Percentiles rank a stretch among this genome's conserved stretches.
phyloP scores from a whole-genome alignment of 441 rosid genomes.

The Pelargonium cotyledonis region DNA sequence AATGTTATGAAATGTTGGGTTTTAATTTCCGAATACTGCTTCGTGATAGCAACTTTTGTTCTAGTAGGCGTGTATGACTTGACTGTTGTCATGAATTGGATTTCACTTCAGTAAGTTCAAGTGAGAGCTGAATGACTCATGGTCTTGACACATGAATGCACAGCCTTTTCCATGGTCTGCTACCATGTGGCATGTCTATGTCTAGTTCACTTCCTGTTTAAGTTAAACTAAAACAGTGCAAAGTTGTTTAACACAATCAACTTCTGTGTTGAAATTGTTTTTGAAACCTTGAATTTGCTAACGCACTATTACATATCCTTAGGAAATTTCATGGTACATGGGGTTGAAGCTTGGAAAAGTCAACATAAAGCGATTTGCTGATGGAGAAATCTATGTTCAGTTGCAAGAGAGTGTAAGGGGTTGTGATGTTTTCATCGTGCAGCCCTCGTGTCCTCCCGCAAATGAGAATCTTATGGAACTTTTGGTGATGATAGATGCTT shows the following conservation, averaged over 20 bases:
- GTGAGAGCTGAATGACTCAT: not conserved
- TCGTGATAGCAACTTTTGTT: not conserved
- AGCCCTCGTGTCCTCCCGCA: constrained; percentile 68
- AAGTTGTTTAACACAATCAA: not conserved
- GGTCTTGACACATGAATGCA: not conserved
- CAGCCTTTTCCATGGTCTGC: not conserved
- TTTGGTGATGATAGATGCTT: constrained; percentile 66
- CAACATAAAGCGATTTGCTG: constrained; percentile 64
- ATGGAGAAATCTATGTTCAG: constrained; percentile 67
- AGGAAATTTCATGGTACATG: constrained; percentile 79
- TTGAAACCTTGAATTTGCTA: constrained; percentile 6
- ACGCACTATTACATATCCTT: constrained; percentile 2
- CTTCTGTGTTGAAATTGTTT: not conserved
- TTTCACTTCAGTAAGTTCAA: not conserved
- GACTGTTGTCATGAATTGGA: not conserved
- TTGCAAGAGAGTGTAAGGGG: constrained; percentile 73
- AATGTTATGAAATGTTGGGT: not conserved
- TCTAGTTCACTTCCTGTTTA: not conserved
- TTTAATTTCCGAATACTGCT: not conserved
- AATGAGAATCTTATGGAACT: constrained; percentile 78
- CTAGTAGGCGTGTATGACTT: not conserved
- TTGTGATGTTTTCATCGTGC: constrained; percentile 60
- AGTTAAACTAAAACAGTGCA: not conserved
- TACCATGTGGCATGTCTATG: not conserved
- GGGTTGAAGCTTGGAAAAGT: constrained; percentile 60